These are phyloP conservation scores for Linum trigynum DNA, from an alignment of 345 rosid species.

Conservation along the genomic window DNA sequence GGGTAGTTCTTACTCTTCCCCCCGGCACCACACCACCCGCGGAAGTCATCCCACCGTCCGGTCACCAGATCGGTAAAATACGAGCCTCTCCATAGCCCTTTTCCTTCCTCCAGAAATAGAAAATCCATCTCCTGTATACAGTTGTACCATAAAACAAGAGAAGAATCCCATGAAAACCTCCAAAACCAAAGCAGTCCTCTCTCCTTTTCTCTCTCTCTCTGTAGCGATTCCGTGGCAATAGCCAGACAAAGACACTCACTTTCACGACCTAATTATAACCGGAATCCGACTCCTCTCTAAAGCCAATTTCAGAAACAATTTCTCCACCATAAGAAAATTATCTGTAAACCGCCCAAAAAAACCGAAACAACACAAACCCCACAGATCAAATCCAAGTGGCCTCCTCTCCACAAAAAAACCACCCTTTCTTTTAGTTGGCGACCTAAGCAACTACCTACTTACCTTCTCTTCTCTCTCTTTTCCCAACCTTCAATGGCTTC, in stretches of 20 bases:
- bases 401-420: neutral
- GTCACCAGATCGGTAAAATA: too few species aligned
- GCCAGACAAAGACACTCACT: neutral
- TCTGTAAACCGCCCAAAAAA: too few species aligned
- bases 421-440: neutral
- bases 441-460: too few species aligned
- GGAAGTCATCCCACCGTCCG: too few species aligned
- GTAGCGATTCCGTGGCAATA: too few species aligned
- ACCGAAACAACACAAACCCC: neutral
- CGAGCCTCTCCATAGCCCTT: too few species aligned
- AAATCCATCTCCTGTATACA: too few species aligned
- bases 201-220: neutral
- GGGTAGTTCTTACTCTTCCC: too few species aligned
- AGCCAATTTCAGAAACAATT: neutral
- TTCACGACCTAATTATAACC: constrained; percentile 10
- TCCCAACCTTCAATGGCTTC: neutral
- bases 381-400: constrained; percentile 4
- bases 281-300: constrained; percentile 13
- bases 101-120: too few species aligned
- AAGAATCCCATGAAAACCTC: neutral
- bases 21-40: too few species aligned
- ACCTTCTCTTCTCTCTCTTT: too few species aligned
- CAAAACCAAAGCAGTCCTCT: neutral
- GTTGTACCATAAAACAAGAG: neutral
- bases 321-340: constrained; percentile 30